Conservation (phyloP, 75 land plant genomes). For the Adiantum capillusveneris region DNA sequence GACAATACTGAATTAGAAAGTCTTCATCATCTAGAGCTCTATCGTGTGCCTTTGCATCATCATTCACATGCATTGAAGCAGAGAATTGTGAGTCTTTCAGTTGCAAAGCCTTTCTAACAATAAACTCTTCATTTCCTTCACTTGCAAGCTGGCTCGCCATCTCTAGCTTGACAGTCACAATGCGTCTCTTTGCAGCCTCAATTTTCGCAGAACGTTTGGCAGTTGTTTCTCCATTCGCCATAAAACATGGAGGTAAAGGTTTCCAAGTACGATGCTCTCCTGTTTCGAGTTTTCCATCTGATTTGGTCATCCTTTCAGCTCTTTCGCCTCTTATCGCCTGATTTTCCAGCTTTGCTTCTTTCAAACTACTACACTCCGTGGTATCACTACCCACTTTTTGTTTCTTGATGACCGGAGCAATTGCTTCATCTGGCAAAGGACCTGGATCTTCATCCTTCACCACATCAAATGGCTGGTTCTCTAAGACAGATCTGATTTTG, state of each 20-base stretch:
- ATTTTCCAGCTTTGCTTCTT: too few species aligned
- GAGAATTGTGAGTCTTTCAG: too few species aligned
- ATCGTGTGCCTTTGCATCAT: too few species aligned
- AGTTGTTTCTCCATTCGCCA: conserved; percentile 24
- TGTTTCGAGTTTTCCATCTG: neutral
- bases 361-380: too few species aligned
- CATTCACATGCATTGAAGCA: too few species aligned
- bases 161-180: neutral
- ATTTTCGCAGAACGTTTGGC: conserved; percentile 15
- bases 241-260: conserved; percentile 56
- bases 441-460: neutral
- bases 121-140: neutral
- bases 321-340: too few species aligned
- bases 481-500: neutral
- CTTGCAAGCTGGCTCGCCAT: neutral
- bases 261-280: conserved; percentile 37
- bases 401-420: neutral
- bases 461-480: neutral
- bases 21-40: conserved; percentile 5
- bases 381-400: neutral
- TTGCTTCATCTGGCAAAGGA: neutral
- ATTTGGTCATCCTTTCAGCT: neutral
- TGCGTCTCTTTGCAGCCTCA: neutral
- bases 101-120: too few species aligned
- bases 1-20: neutral